These are phyloP conservation scores for Kwoniella heveanensis DNA, from an alignment of 768 basidiomycete species.

Conservation along the genomic window DNA sequence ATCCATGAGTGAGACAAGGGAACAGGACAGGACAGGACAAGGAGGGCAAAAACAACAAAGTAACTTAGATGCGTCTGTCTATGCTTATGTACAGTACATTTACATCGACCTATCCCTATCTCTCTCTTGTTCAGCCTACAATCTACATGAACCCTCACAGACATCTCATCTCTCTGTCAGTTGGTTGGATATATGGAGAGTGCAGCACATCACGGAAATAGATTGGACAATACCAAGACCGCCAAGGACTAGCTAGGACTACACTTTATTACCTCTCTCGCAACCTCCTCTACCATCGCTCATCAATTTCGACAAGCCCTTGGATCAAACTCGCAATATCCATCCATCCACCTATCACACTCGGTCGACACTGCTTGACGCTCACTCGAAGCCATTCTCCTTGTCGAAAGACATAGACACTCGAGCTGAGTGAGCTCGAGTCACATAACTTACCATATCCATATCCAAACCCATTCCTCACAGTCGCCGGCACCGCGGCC, in stretches of 20 bases:
- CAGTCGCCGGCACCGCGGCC: constrained; percentile 1
- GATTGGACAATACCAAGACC: background rate
- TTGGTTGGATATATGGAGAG: too few species aligned
- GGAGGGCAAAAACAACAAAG: too few species aligned
- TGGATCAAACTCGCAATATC: too few species aligned
- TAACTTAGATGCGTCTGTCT: too few species aligned
- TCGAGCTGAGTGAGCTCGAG: too few species aligned
- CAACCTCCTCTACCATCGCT: background rate
- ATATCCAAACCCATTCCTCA: background rate
- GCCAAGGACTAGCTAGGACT: background rate
- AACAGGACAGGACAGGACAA: background rate
- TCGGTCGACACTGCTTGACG: too few species aligned
- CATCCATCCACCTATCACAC: too few species aligned
- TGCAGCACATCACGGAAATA: background rate
- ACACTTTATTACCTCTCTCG: background rate
- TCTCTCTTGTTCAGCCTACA: background rate
- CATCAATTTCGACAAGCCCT: too few species aligned
- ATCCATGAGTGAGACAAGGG: constrained; percentile 1
- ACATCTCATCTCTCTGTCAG: too few species aligned
- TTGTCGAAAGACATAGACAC: too few species aligned
- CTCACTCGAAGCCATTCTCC: too few species aligned
- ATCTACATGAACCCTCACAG: background rate
- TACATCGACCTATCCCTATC: background rate
- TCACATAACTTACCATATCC: too few species aligned
- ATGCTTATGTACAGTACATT: background rate